phyloP scores from a whole-genome alignment of 2,329 filamentous ascomycete species.

The Aspergillus carbonarius region DNA sequence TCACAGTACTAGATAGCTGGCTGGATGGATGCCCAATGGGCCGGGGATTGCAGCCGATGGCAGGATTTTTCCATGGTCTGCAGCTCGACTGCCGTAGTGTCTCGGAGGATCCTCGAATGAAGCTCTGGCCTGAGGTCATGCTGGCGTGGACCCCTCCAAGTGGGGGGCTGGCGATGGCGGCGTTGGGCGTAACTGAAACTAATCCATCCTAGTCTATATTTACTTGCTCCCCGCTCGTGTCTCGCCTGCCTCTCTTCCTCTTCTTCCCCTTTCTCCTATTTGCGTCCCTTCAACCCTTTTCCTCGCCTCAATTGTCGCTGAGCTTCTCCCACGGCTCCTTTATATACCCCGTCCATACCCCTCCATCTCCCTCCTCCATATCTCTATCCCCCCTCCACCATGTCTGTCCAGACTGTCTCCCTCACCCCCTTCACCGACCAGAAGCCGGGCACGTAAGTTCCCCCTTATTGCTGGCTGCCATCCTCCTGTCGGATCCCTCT shows the following conservation, averaged over 20 bases:
- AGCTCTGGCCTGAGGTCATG: neutral
- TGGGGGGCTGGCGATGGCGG: neutral
- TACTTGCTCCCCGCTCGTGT: conserved; percentile 10
- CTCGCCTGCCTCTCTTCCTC: conserved; percentile 14
- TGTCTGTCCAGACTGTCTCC: conserved; percentile 76
- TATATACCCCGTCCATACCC: neutral
- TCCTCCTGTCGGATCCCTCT: conserved; percentile 15
- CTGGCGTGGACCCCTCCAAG: neutral
- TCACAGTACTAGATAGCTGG: neutral
- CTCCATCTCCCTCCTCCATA: conserved; percentile 1
- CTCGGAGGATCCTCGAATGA: neutral
- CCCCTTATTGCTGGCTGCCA: conserved; percentile 1
- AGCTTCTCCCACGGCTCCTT: neutral
- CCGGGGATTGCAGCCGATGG: neutral
- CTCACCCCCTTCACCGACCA: conserved; percentile 89
- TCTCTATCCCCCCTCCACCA: conserved; percentile 37
- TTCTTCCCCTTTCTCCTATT: conserved; percentile 7
- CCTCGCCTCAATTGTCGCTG: conserved; percentile 1
- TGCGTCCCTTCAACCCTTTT: neutral
- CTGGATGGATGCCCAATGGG: conserved; percentile 1
- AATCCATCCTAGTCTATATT: neutral
- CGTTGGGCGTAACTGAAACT: conserved; percentile 1
- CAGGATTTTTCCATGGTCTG: neutral
- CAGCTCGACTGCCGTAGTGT: neutral
- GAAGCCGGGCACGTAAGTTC: conserved; percentile 96